These are phyloP conservation scores for Taphrina flavorubra DNA, from an alignment of 1,139 yeast species.

Conservation along the genomic window DNA sequence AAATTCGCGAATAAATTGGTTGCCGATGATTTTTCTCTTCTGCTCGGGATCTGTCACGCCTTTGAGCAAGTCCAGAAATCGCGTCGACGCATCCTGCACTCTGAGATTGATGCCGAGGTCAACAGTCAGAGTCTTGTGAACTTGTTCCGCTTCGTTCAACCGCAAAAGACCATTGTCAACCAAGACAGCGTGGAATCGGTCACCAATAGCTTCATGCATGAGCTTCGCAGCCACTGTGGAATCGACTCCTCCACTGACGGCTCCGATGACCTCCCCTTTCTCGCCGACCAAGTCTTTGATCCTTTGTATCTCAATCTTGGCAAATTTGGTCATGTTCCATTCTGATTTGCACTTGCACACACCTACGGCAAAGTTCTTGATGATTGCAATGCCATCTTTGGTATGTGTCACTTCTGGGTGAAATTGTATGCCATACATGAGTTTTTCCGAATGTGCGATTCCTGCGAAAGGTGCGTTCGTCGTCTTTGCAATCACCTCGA, in stretches of 20 bases:
- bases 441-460: conserved; percentile 73
- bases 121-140: conserved; percentile 83
- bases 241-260: conserved; percentile 99
- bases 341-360: conserved; percentile 85
- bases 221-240: conserved; percentile 98
- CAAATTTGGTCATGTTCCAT: conserved; percentile 98
- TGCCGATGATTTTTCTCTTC: conserved; percentile 98
- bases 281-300: conserved; percentile 92
- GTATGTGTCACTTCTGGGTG: conserved; percentile 99
- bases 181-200: conserved; percentile 95
- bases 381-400: conserved; percentile 80
- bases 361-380: conserved; percentile 88
- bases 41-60: conserved; percentile 98
- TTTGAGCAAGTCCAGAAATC: conserved; percentile 80
- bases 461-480: conserved; percentile 96
- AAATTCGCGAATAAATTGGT: conserved; percentile 94
- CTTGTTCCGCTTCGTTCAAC: conserved; percentile 85
- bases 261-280: conserved; percentile 98
- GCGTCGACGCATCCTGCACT: conserved; percentile 92
- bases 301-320: conserved; percentile 93
- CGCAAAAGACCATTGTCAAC: conserved; percentile 99
- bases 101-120: conserved; percentile 94
- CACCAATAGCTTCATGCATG: conserved; percentile 98
- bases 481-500: conserved; percentile 86
- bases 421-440: conserved; percentile 93